Conservation (phyloP, 768 basidiomycete genomes). For the Podaxis sp. region DNA sequence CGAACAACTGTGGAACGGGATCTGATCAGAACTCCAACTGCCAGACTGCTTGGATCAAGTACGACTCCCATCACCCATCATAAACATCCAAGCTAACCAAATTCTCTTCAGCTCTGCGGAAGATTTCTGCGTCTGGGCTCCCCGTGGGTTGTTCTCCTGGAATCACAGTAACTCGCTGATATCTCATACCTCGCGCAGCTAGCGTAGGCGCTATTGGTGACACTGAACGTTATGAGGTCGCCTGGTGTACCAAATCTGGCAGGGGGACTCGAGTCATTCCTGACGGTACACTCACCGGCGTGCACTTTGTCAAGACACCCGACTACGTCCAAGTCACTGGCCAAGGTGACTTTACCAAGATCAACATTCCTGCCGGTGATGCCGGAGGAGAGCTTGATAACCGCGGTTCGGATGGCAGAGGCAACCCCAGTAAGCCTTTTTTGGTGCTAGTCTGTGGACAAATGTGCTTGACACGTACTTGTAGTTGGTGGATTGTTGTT, state of each 20-base stretch:
- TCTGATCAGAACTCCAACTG: slow-evolving; percentile 58
- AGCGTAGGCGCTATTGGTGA: slow-evolving; percentile 54
- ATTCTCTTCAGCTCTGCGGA: slow-evolving; percentile 38
- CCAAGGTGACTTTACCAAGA: slow-evolving; percentile 62
- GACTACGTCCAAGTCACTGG: slow-evolving; percentile 64
- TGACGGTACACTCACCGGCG: slow-evolving; percentile 56
- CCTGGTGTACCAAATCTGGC: slow-evolving; percentile 73
- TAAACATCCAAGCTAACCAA: slow-evolving; percentile 18
- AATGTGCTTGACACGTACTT: slow-evolving; percentile 20
- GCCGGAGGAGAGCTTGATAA: slow-evolving; percentile 71
- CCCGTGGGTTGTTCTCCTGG: slow-evolving; percentile 29
- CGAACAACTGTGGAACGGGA: slow-evolving; percentile 61
- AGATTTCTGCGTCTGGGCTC: slow-evolving; percentile 74
- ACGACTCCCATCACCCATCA: slow-evolving; percentile 18
- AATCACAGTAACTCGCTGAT: too few species aligned
- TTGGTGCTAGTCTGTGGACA: neutral
- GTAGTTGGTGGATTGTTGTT: slow-evolving; percentile 69
- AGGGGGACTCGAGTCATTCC: slow-evolving; percentile 74
- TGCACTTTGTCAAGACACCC: slow-evolving; percentile 64
- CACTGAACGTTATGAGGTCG: slow-evolving; percentile 63
- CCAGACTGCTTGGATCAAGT: slow-evolving; percentile 69
- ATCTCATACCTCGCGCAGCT: slow-evolving; percentile 15
- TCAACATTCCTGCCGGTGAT: slow-evolving; percentile 56
- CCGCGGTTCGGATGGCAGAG: slow-evolving; percentile 59
- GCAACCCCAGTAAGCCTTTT: slow-evolving; percentile 35